Evolutionary conservation across 306 rosid genomes (phyloP).

Genomic region (Vigna hirtella): DNA sequence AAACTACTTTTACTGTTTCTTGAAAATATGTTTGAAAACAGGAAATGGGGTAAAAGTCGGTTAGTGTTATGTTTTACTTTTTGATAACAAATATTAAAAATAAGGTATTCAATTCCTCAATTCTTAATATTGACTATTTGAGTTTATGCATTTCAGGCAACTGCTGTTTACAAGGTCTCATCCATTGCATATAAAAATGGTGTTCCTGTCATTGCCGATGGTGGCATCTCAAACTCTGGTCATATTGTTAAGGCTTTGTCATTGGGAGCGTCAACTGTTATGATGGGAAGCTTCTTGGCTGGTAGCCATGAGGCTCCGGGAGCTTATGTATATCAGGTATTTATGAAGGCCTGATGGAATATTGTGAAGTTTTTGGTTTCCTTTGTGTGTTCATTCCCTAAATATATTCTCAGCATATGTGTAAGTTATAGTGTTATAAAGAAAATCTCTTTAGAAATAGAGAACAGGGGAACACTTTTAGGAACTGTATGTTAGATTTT

Average conservation of each 20-base stretch:
- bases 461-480: not conserved
- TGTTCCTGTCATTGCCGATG: conserved; percentile 93
- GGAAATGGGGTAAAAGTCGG: not conserved
- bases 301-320: conserved; percentile 96
- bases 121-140: conserved; percentile 6
- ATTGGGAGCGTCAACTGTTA: conserved; percentile 89
- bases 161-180: conserved; percentile 90
- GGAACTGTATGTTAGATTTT: not conserved
- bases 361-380: not conserved
- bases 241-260: conserved; percentile 88
- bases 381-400: not conserved
- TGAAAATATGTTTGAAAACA: not conserved
- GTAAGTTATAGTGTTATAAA: conserved; percentile 1
- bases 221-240: conserved; percentile 94
- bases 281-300: conserved; percentile 98
- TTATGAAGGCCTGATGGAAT: not conserved
- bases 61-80: not conserved
- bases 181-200: conserved; percentile 73
- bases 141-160: conserved; percentile 60
- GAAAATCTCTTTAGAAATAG: conserved; percentile 15
- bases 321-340: conserved; percentile 76
- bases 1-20: not conserved
- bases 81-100: not conserved
- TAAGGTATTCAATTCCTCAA: not conserved
- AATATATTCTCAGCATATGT: not conserved